These are phyloP conservation scores for Mortierella sp. DNA, from an alignment of 371 early-diverging fungal genomes.

Conservation along the genomic window DNA sequence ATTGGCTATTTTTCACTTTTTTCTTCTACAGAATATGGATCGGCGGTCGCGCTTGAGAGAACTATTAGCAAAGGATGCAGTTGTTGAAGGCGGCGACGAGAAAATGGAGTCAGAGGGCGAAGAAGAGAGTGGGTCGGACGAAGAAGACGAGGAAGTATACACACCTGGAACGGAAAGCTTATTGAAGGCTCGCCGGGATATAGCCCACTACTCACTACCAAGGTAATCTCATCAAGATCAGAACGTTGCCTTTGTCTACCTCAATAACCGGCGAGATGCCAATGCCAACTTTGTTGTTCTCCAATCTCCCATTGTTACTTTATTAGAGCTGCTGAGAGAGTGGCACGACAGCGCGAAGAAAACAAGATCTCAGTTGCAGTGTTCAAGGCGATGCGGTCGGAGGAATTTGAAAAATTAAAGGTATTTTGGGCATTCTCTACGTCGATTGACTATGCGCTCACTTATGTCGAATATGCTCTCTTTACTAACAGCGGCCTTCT, in stretches of 20 bases:
- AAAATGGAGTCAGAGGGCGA: constrained; percentile 65
- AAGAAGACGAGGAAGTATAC: constrained; percentile 82
- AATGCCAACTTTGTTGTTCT: no score
- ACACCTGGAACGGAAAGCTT: constrained; percentile 83
- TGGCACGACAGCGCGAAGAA: constrained; percentile 76
- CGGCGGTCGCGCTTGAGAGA: constrained; percentile 87
- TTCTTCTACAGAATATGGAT: constrained; percentile 79
- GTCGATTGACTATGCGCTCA: no score
- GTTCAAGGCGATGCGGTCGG: constrained; percentile 81
- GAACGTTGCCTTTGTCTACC: neutral
- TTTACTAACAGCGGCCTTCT: neutral
- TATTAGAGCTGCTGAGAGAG: constrained; percentile 77
- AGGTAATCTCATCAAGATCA: constrained; percentile 60
- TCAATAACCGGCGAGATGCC: no score
- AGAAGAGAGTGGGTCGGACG: constrained; percentile 52
- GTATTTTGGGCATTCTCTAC: no score
- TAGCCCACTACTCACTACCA: constrained; percentile 83
- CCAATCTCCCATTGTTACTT: neutral
- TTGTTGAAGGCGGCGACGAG: constrained; percentile 57
- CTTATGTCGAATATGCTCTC: no score
- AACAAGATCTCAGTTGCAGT: constrained; percentile 76
- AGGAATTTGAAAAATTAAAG: constrained; percentile 78
- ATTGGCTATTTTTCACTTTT: neutral
- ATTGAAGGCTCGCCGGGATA: constrained; percentile 75
- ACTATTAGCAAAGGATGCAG: constrained; percentile 71